Evolutionary conservation across 768 basidiomycete species (phyloP), one percentile per base, ranked within the genome.

Genomic region (Collybiopsis confluens): DNA sequence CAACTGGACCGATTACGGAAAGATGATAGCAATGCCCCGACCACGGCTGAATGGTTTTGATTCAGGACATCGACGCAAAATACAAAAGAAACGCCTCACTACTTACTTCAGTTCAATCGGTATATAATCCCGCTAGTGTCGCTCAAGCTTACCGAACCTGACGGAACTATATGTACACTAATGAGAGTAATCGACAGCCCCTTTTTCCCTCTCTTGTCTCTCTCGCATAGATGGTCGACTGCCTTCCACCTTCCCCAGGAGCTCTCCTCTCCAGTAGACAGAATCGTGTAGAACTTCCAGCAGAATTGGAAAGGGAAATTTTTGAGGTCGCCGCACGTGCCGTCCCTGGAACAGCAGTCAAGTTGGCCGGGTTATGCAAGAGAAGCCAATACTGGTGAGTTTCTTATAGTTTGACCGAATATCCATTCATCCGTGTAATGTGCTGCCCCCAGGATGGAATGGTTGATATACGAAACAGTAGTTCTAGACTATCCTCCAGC

Each of bases 241-340:
- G n/a, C n/a, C 20, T 21, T 20, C 20, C 10, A 30, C 23, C 7
- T 37, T 2, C 26, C n/a, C 27, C 4, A 16, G n/a, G n/a, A 3
- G 15, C 6, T 45, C 23, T 18, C 5, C 2, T 10, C 10, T 18
- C 15, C 23, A n/a, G 6, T 35, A 11, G 5, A 35, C 30, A 2
- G 35, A 47, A 33, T 21, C 30, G n/a, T 16, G 47, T 47, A 9
- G 41, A 54, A 1, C 65, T 73, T 7, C 71, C 71, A 0, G 64
- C 64, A 38, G 71, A 73, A 20, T 55, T 73, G 28, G 64, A 69
- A 56, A 61, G 63, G 27, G 62, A 68, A 4, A 70, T 73, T 27
- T 65, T 71, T n/a, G 68, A 70, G 54, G 54, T 68, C 10, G 54
- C 68, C 0, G 67, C 68, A 2, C 44, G 58, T 35, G 58, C 60